phyloP scores from a whole-genome alignment of 1,284 basidiomycete genomes.

The Ceratobasidium sp. region DNA sequence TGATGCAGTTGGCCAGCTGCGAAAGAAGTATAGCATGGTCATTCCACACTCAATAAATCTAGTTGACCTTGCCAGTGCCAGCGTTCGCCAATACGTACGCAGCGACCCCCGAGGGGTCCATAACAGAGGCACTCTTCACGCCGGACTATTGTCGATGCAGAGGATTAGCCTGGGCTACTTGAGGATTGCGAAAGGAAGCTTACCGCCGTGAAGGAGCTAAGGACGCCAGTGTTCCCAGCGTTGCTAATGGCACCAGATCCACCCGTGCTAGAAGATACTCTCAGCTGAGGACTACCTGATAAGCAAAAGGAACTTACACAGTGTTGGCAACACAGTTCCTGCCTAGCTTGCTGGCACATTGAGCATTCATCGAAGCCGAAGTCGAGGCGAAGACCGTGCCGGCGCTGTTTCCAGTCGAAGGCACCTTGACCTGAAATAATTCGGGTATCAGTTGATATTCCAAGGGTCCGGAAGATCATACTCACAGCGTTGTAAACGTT shows the following conservation, averaged over 20 bases:
- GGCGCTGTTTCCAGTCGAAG: not conserved
- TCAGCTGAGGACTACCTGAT: not conserved
- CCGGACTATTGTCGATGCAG: not conserved
- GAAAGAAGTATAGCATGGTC: no score
- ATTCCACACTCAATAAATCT: not conserved
- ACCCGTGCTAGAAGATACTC: not conserved
- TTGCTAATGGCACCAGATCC: not conserved
- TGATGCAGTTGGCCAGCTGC: no score
- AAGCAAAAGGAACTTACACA: not conserved
- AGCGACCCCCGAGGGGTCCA: slow-evolving; percentile 6
- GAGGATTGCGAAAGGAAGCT: not conserved
- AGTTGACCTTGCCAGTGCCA: slow-evolving; percentile 6
- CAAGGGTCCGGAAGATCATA: no score
- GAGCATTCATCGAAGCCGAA: not conserved
- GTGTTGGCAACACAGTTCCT: slow-evolving; percentile 1
- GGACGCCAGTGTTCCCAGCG: not conserved
- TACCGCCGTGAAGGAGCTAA: not conserved
- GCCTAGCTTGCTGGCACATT: not conserved
- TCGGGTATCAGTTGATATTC: not conserved
- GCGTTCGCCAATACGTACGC: slow-evolving; percentile 16
- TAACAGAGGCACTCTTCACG: slow-evolving; percentile 14
- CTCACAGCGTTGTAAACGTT: slow-evolving; percentile 11
- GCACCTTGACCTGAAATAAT: not conserved
- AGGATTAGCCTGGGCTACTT: not conserved
- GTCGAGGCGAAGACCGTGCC: slow-evolving; percentile 7